Base-by-base conservation (phyloP, 306 rosid species). In the Morella rubra region DNA sequence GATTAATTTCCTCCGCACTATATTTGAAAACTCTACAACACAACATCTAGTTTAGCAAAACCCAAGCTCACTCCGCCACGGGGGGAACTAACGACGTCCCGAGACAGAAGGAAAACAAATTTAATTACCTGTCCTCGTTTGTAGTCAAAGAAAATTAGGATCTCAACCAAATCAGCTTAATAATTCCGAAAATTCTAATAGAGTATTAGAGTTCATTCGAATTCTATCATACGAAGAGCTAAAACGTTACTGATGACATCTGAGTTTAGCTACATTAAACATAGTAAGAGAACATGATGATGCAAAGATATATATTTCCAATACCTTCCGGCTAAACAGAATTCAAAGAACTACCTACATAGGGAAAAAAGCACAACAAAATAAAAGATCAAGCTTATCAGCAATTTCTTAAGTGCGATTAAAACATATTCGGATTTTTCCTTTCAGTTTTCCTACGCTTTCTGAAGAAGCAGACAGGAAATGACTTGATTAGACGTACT, bases 1-100 rank as follows among this genome's bases (percentile, higher is more conserved):
- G 56, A 82, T 90, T 89, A 81, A 95, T 73, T 85, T 86, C 91
- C 83, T 95, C 98, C 3, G 80, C 93, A 40, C 83, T 83, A 15
- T 74, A 64, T 74, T 92, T 95, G 89, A 95, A 92, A 73, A 85
- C 85, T 83, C 97, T 93, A 69, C 70, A 69, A 54, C 10, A 58
- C 18, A 44, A 49, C 11, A 68, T 69, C 79, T 40, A 32, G 73
- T 65, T 51, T 41, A 60, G 62, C 67, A 76, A 58, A 75, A 54
- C 12, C 47, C 7, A 6, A 20, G 55, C 6, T 32, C 16, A 69
- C n/a, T 16, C 24, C 7, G 22, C 50, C 22, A 58, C 37, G 37
- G 37, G 37, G 32, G 2, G 15, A 8, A 7, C n/a, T 61, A 27
- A 27, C n/a, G 41, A 41, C 12, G 37, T 32, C 37, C 37, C 37